Conservation (phyloP, 2,329 filamentous ascomycete genomes). For the Neopestalotiopsis sp. region DNA sequence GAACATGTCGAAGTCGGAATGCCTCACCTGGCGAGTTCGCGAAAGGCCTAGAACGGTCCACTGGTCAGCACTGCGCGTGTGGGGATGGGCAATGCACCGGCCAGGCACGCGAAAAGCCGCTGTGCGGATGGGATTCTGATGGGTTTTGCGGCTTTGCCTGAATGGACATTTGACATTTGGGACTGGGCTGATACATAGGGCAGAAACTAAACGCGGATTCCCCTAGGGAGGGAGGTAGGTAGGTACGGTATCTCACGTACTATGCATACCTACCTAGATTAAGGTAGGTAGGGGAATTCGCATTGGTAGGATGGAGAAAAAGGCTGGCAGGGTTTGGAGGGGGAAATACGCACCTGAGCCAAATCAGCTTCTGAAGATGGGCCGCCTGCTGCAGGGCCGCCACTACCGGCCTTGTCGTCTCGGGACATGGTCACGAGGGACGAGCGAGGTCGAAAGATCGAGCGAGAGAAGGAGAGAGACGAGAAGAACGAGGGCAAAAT, state of each 20-base stretch:
- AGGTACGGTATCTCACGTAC: neutral
- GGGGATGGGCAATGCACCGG: slow-evolving; percentile 6
- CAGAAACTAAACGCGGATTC: neutral
- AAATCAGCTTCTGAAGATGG: slow-evolving; percentile 19
- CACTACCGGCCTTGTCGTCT: slow-evolving; percentile 4
- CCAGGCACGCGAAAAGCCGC: neutral
- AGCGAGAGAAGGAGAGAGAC: neutral
- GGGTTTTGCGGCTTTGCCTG: neutral
- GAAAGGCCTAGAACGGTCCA: slow-evolving; percentile 35
- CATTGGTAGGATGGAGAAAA: neutral
- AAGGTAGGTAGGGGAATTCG: neutral
- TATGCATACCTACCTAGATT: no score
- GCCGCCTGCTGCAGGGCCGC: slow-evolving; percentile 7
- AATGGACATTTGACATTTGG: neutral
- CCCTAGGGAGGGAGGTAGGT: neutral
- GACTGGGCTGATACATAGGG: neutral
- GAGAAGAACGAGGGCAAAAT: neutral
- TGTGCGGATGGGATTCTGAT: neutral
- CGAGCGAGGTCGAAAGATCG: neutral
- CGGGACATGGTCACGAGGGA: slow-evolving; percentile 9
- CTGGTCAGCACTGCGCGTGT: slow-evolving; percentile 15
- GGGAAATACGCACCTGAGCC: slow-evolving; percentile 19
- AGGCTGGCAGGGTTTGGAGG: neutral
- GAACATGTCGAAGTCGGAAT: neutral
- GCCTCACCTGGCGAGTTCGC: slow-evolving; percentile 38